Evolutionary conservation across 139 green algal species (phyloP), one percentile per base, ranked within the genome.

Genomic region (Volvox reticuliferus): DNA sequence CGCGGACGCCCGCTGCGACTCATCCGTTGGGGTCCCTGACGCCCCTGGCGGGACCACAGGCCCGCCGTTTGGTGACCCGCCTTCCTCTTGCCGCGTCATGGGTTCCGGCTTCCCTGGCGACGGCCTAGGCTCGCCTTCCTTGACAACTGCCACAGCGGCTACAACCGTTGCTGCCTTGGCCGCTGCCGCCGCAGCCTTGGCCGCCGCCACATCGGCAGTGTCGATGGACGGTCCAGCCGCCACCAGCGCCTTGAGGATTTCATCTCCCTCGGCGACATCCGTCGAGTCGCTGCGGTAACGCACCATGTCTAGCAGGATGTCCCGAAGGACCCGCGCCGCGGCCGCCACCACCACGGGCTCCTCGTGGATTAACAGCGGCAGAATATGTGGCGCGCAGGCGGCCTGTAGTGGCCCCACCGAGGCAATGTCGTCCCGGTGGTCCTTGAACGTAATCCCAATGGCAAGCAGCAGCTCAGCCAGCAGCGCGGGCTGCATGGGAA

Each of bases 331-430:
- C 16, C 19, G 17, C 1, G 86, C 71, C 2, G 86, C 73, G 20
- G 50, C 50, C 26, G 3, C 36, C 44, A 33, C 18, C n/a, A 84
- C 71, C n/a, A 14, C 44, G 0, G 73, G 44, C 16, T 90, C 86
- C n/a, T 83, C 86, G 30, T 76, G 50, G 5, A 55, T 5, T 75
- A 90, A 75, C 36, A 90, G 86, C 30, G 71, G 86, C 86, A 90
- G 86, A 21, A 75, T 12, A 75, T 83, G 50, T 14, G 86, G 86
- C 44, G 73, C 86, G 21, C 50, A 75, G n/a, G 86, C 86, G 20
- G 86, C 86, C 86, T 89, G 86, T 75, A 90, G 44, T 14, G 30
- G 30, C 0, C 86, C 86, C 86, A 90, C 71, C 33, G 33, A n/a
- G 65, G 79, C 20, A 9, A 16, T 26, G 50, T 90, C 86, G 13